A percentile compares a stretch with the other conserved stretches of the same genome.
Conservation (phyloP, 2,329 filamentous ascomycete genomes). For the Sporothrix globosa region DNA sequence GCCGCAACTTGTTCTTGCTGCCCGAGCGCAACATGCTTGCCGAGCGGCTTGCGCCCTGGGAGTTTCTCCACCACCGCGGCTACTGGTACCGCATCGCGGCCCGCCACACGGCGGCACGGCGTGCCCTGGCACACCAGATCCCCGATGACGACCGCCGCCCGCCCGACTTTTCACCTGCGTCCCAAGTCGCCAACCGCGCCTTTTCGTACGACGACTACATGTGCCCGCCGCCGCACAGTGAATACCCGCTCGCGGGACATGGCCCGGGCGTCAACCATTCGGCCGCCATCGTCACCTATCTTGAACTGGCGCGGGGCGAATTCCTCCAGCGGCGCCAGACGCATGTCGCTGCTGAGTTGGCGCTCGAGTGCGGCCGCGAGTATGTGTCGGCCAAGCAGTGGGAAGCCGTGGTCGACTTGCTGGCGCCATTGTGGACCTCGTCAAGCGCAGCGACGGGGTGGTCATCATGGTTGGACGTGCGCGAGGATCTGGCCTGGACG, state of each 20-base stretch:
- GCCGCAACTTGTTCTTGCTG: constrained; percentile 53
- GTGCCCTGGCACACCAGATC: constrained; percentile 58
- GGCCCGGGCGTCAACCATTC: constrained; percentile 56
- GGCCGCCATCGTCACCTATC: constrained; percentile 56
- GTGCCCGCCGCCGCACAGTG: constrained; percentile 65
- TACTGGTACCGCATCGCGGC: constrained; percentile 68
- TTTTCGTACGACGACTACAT: constrained; percentile 68
- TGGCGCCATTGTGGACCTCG: constrained; percentile 58
- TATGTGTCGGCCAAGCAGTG: constrained; percentile 55
- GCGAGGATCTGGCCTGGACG: constrained; percentile 65
- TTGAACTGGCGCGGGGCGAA: constrained; percentile 56
- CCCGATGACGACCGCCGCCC: constrained; percentile 61
- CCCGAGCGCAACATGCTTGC: constrained; percentile 63
- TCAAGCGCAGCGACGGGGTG: constrained; percentile 42
- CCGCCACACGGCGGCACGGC: constrained; percentile 58
- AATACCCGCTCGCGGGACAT: constrained; percentile 52
- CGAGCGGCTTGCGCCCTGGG: constrained; percentile 65
- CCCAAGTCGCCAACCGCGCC: constrained; percentile 53
- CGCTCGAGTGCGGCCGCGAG: constrained; percentile 61
- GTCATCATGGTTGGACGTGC: constrained; percentile 63
- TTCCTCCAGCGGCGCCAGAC: constrained; percentile 59
- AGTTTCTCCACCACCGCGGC: constrained; percentile 65
- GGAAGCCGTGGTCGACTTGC: constrained; percentile 57
- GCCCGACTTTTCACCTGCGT: constrained; percentile 53
- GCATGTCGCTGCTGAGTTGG: constrained; percentile 59